Evolutionary conservation across 78 protist genomes (phyloP).

Genomic region (Trichosphaerium sp.): DNA sequence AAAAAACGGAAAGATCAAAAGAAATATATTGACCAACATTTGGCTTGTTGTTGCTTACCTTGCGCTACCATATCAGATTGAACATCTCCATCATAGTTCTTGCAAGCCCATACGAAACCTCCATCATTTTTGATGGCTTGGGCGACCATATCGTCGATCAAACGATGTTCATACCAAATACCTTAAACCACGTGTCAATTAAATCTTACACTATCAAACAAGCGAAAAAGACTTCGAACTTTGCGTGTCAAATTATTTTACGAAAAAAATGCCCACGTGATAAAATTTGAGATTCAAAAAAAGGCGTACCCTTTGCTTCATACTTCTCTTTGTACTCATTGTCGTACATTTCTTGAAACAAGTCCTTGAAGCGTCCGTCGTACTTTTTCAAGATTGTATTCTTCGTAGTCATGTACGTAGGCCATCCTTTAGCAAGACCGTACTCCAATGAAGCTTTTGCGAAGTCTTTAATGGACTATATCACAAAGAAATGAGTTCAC

Average conservation of each 20-base stretch:
- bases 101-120: slow-evolving; percentile 92
- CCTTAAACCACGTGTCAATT: too few relatives aligned
- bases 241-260: neutral
- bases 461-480: slow-evolving; percentile 42
- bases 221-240: slow-evolving; percentile 43
- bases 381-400: slow-evolving; percentile 86
- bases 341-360: slow-evolving; percentile 69
- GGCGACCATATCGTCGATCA: slow-evolving; percentile 93
- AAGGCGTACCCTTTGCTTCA: too few relatives aligned
- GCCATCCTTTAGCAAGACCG: slow-evolving; percentile 21
- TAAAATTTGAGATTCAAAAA: too few relatives aligned
- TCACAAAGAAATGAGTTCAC: neutral
- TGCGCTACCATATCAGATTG: slow-evolving; percentile 79
- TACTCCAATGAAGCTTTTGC: slow-evolving; percentile 36
- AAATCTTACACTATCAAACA: neutral
- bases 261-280: neutral
- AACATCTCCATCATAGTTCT: slow-evolving; percentile 96
- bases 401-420: slow-evolving; percentile 66
- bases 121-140: slow-evolving; percentile 37
- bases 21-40: too few relatives aligned
- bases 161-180: slow-evolving; percentile 82
- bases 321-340: neutral
- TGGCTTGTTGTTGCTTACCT: neutral
- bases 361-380: slow-evolving; percentile 84
- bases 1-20: neutral